phyloP scores from a whole-genome alignment of 2,329 filamentous ascomycete genomes.

The Trichoderma citrinoviride region DNA sequence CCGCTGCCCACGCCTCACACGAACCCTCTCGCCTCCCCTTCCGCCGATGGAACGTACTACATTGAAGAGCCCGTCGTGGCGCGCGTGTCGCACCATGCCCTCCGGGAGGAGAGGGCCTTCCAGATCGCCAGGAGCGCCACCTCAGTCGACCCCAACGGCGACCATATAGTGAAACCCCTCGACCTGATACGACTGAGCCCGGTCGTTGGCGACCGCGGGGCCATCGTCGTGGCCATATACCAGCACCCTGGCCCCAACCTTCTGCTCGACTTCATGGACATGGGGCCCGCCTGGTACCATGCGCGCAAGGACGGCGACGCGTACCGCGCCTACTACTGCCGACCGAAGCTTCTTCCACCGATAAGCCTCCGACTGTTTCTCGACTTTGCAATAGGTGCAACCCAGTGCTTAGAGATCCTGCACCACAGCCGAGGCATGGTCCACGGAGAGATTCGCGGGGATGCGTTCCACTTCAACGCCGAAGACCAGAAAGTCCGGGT shows the following conservation, averaged over 20 bases:
- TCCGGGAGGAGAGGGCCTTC: conserved; percentile 83
- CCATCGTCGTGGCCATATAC: conserved; percentile 78
- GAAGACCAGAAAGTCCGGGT: conserved; percentile 72
- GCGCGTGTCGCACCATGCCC: conserved; percentile 74
- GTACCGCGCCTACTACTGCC: conserved; percentile 45
- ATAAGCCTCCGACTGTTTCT: conserved; percentile 76
- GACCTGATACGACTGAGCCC: conserved; percentile 72
- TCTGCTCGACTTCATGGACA: conserved; percentile 66
- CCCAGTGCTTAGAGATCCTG: conserved; percentile 83
- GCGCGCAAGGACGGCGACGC: conserved; percentile 52
- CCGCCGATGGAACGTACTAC: conserved; percentile 48
- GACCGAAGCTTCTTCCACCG: conserved; percentile 52
- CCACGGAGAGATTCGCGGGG: conserved; percentile 85
- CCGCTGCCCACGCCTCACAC: conserved; percentile 37
- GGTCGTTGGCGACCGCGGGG: conserved; percentile 64
- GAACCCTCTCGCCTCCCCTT: conserved; percentile 35
- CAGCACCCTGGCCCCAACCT: conserved; percentile 74
- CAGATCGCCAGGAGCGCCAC: conserved; percentile 75
- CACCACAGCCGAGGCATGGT: conserved; percentile 84
- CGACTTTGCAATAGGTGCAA: conserved; percentile 86
- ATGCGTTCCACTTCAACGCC: conserved; percentile 83
- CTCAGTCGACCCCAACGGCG: conserved; percentile 66
- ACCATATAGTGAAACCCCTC: conserved; percentile 76
- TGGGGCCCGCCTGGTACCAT: conserved; percentile 72
- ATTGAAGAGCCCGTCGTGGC: conserved; percentile 70